A percentile compares a stretch with the other conserved stretches of the same genome.
Evolutionary conservation across 2,329 filamentous ascomycete genomes (phyloP).

Genomic region (Talaromyces atroroseus): DNA sequence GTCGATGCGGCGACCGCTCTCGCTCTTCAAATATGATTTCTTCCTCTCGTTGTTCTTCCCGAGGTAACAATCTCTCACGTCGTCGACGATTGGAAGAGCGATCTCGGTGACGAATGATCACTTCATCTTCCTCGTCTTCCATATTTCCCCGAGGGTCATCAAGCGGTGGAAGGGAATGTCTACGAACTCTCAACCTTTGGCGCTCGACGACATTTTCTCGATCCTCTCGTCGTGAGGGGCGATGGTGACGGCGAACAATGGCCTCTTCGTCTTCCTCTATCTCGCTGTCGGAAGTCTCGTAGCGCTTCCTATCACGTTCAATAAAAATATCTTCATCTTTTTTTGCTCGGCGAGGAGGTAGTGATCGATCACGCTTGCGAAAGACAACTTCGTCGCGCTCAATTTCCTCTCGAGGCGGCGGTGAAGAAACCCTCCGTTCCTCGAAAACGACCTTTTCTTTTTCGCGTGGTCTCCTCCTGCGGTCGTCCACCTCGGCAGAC

Average conservation of each 20-base stretch:
- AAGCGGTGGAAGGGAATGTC: constrained; percentile 9
- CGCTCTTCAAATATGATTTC: constrained; percentile 7
- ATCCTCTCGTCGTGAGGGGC: not conserved
- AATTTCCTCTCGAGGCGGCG: constrained; percentile 9
- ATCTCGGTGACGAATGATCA: constrained; percentile 5
- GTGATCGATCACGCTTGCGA: constrained; percentile 24
- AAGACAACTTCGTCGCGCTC: constrained; percentile 32
- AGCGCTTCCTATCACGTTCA: constrained; percentile 12
- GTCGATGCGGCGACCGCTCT: not conserved
- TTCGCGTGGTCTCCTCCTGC: constrained; percentile 15
- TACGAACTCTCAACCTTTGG: not conserved
- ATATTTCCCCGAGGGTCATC: constrained; percentile 7
- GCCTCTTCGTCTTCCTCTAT: constrained; percentile 1
- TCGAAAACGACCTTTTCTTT: constrained; percentile 13
- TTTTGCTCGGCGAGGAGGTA: constrained; percentile 5
- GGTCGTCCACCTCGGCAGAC: constrained; percentile 13
- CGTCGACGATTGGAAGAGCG: constrained; percentile 3
- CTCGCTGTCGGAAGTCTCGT: constrained; percentile 10
- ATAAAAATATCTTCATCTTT: constrained; percentile 4
- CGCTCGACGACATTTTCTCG: not conserved
- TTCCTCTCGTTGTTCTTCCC: constrained; percentile 5
- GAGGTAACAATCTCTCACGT: not conserved
- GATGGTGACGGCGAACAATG: not conserved
- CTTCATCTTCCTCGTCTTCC: constrained; percentile 7
- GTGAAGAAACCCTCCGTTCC: constrained; percentile 12